Conservation (phyloP, 208 protist genomes). For the Acanthamoeba triangularis region DNA sequence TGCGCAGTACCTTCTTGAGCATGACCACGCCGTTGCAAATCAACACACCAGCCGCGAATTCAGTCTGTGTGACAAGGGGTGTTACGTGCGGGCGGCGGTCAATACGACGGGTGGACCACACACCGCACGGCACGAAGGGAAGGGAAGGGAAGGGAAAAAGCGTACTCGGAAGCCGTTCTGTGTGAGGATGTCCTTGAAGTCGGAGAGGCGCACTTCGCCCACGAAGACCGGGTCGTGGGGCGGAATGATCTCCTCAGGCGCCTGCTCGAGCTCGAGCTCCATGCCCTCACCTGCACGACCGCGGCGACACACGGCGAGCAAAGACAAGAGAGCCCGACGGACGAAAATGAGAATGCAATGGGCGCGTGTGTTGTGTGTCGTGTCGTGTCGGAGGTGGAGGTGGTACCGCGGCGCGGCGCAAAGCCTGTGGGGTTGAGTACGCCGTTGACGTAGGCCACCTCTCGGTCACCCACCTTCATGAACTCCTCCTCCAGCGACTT, state of each 20-base stretch:
- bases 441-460: slow-evolving; percentile 70
- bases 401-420: not conserved
- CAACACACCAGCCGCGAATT: slow-evolving; percentile 69
- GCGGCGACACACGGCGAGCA: not conserved
- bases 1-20: slow-evolving; percentile 44
- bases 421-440: slow-evolving; percentile 40
- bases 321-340: not conserved
- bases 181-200: slow-evolving; percentile 77
- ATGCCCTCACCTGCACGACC: not conserved
- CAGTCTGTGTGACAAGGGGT: not conserved
- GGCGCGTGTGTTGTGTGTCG: not conserved
- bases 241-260: slow-evolving; percentile 16
- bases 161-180: slow-evolving; percentile 56
- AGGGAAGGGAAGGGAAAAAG: not conserved
- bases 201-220: slow-evolving; percentile 60
- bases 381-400: not conserved
- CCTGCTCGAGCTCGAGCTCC: slow-evolving; percentile 34
- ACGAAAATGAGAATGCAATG: not conserved
- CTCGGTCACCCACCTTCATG: slow-evolving; percentile 64
- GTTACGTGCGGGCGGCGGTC: too few relatives aligned
- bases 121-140: not conserved
- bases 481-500: slow-evolving; percentile 68
- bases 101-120: not conserved
- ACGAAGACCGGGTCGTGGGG: slow-evolving; percentile 63
- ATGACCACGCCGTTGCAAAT: slow-evolving; percentile 75